phyloP scores from a whole-genome alignment of 2,329 filamentous ascomycete genomes.

The Thyridium curvatum region DNA sequence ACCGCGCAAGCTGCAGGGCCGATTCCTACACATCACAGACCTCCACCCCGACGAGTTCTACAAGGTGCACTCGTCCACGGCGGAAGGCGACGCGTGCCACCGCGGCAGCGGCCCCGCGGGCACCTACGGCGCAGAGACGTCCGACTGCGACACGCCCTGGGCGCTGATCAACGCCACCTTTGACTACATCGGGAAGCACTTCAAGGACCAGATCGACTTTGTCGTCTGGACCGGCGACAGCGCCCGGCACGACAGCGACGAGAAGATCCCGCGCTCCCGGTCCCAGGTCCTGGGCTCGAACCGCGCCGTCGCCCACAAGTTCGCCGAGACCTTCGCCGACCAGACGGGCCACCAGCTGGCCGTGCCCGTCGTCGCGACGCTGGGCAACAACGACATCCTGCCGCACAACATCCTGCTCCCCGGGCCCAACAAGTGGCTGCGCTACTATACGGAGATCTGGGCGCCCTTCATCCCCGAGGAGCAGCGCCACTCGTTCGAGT shows the following conservation, averaged over 20 bases:
- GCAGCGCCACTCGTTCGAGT: slow-evolving; percentile 84
- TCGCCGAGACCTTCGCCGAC: slow-evolving; percentile 65
- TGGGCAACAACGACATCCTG: slow-evolving; percentile 96
- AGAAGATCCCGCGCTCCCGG: slow-evolving; percentile 67
- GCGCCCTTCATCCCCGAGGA: slow-evolving; percentile 81
- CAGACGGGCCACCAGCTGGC: slow-evolving; percentile 50
- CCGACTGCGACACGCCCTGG: slow-evolving; percentile 81
- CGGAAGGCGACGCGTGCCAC: slow-evolving; percentile 69
- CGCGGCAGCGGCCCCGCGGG: slow-evolving; percentile 70
- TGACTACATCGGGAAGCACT: slow-evolving; percentile 73
- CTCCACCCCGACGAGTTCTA: slow-evolving; percentile 90
- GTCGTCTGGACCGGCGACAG: slow-evolving; percentile 91
- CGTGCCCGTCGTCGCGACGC: slow-evolving; percentile 80
- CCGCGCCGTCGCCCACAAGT: slow-evolving; percentile 66
- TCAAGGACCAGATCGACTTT: slow-evolving; percentile 79
- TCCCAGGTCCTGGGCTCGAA: slow-evolving; percentile 76
- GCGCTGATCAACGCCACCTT: slow-evolving; percentile 83
- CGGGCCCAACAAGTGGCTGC: slow-evolving; percentile 84
- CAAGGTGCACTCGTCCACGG: slow-evolving; percentile 67
- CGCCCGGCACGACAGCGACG: slow-evolving; percentile 83
- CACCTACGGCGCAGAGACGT: slow-evolving; percentile 75
- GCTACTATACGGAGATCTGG: slow-evolving; percentile 75
- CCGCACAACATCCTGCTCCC: slow-evolving; percentile 88
- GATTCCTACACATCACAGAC: slow-evolving; percentile 92
- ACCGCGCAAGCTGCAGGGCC: slow-evolving; percentile 54